phyloP scores from a whole-genome alignment of 805 yeast species.

The Cephaloascus albidus region DNA sequence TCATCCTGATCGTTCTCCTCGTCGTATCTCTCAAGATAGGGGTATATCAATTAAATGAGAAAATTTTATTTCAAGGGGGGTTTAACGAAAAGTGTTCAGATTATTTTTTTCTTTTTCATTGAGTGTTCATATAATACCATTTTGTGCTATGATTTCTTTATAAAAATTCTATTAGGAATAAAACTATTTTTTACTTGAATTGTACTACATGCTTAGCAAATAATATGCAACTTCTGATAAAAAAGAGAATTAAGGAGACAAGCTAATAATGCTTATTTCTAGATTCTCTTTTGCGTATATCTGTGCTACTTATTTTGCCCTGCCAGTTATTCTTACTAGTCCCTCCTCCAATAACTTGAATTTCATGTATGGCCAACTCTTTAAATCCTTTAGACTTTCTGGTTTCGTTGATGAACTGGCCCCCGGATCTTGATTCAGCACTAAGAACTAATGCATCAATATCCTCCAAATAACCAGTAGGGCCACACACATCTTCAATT shows the following conservation, averaged over 20 bases:
- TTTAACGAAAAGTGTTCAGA: too few species aligned
- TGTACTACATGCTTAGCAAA: too few species aligned
- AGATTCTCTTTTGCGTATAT: constrained; percentile 43
- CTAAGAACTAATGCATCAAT: constrained; percentile 80
- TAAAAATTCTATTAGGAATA: too few species aligned
- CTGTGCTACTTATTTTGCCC: constrained; percentile 82
- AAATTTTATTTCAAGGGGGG: too few species aligned
- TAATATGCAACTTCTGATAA: too few species aligned
- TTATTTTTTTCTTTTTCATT: too few species aligned
- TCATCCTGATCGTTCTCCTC: constrained; percentile 75
- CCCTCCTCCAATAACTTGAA: constrained; percentile 60
- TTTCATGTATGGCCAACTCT: constrained; percentile 28
- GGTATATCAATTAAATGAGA: not conserved
- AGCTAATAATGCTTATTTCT: too few species aligned
- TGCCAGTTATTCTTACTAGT: constrained; percentile 37
- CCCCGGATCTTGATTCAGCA: constrained; percentile 73
- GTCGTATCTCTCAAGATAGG: constrained; percentile 24
- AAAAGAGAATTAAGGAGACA: too few species aligned
- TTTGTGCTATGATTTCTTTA: too few species aligned
- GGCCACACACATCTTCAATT: constrained; percentile 87
- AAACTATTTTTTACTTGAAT: too few species aligned
- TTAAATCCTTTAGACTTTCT: constrained; percentile 50
- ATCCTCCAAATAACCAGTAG: constrained; percentile 67
- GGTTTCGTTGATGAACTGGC: constrained; percentile 54
- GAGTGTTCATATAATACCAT: too few species aligned